Evolutionary conservation across 108 stramenopile species (phyloP), one percentile per base, ranked within the genome.

Genomic region (Conticribra guillardii): DNA sequence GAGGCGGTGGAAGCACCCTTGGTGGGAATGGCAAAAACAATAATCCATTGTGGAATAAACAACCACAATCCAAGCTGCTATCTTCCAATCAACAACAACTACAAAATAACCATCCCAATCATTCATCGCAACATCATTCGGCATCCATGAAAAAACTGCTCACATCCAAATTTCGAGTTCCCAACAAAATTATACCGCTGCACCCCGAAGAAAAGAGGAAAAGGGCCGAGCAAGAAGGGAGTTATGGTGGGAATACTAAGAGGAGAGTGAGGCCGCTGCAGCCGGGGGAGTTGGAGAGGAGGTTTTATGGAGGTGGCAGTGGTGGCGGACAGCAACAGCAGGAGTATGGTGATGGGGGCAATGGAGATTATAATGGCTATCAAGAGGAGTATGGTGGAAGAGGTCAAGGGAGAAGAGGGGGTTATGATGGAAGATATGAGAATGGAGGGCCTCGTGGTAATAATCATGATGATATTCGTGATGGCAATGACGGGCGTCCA

Each of bases 91-190:
- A 15, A 0, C 60, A 24, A 7, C 60, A 15, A 47, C 45, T 9
- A 62, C 46, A 21, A 37, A 16, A 15, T 1, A 1, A 44, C 8
- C 11, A 32, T 33, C n/a, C 37, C 3, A 3, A 4, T 17, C 32
- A 32, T 26, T n/a, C n/a, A n/a, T 26, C 3, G 17, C 23, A 23
- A 58, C 64, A 21, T 14, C 56, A 16, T 17, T 67, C 65, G 22
- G 50, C 57, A 1, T 63, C 69, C 17, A 91, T 94, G 89, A 77
- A 83, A 53, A 89, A 87, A 65, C 29, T 94, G 21, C 48, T 89
- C 2, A 15, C 23, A 0, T 71, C 44, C 2, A 94, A 94, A 48
- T 94, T 83, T 69, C 87, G 82, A 64, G 81, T 67, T 32, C 89
- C 89, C 7, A 24, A 45, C 2, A 50, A 58, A 16, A 62, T 69